phyloP scores from a whole-genome alignment of 2,329 filamentous ascomycete genomes.

The Claviceps purpurea region DNA sequence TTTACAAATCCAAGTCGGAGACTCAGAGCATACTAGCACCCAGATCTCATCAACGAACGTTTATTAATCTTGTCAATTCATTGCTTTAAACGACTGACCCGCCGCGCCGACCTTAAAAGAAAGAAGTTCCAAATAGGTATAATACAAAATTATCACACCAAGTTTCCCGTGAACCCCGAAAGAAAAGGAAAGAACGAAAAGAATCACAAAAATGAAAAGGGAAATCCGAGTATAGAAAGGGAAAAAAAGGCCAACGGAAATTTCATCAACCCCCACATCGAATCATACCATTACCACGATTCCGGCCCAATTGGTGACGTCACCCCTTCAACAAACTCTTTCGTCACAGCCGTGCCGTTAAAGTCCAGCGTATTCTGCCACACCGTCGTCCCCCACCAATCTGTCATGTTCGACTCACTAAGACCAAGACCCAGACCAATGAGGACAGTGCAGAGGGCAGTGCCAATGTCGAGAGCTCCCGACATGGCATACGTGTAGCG shows the following conservation, averaged over 20 bases:
- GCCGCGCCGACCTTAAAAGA: too few species aligned
- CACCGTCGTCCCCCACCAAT: conserved; percentile 33
- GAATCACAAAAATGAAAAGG: not conserved
- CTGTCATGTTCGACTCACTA: conserved; percentile 28
- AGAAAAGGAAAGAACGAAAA: not conserved
- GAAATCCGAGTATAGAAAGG: not conserved
- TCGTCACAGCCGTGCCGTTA: conserved; percentile 15
- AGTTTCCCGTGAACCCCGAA: not conserved
- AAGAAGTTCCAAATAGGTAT: not conserved
- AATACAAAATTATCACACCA: not conserved
- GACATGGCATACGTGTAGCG: conserved; percentile 46
- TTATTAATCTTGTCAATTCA: too few species aligned
- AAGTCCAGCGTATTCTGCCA: conserved; percentile 18
- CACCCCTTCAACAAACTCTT: conserved; percentile 13
- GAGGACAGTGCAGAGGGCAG: conserved; percentile 42
- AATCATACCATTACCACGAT: conserved; percentile 10
- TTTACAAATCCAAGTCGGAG: too few species aligned
- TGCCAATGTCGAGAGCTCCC: conserved; percentile 44
- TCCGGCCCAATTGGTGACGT: conserved; percentile 16
- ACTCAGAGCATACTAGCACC: too few species aligned
- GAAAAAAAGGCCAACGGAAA: not conserved
- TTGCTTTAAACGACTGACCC: too few species aligned
- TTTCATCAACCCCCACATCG: too few species aligned
- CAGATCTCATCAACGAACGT: too few species aligned
- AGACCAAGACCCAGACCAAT: conserved; percentile 33